Evolutionary conservation across 768 basidiomycete species (phyloP), one percentile per base, ranked within the genome.

Genomic region (Russula sp.): DNA sequence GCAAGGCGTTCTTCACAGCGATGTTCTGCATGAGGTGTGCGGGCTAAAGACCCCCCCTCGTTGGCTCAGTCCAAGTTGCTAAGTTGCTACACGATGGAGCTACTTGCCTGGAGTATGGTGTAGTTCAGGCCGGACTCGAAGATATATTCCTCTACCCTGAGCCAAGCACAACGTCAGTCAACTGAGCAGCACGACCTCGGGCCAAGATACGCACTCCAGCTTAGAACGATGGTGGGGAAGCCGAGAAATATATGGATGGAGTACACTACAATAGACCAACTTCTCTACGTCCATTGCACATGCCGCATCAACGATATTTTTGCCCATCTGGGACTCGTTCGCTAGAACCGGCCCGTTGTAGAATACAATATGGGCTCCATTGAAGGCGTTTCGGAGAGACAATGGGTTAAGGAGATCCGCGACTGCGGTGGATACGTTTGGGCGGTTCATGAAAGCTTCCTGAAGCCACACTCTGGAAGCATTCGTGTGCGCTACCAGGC

Each of bases 21-120:
- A 75, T 61, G 65, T 75, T 73, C 56, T 76, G 75, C 72, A 75
- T 75, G 60, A 73, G 68, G 31, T 72, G 71, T 10, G 72, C 72
- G 14, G 75, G 75, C 71, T 75, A 63, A 11, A 57, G 11, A 44
- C 14, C 27, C 8, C 54, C n/a, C 4, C 44, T 20, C 10, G 44
- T 58, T n/a, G 40, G 45, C 18, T 34, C n/a, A 44, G 20, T 8
- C 14, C 42, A 6, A 20, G 14, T 10, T 34, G 27, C 10, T 13
- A 27, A 20, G 14, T 10, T 34, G 27, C 10, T 13, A 27, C 39
- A 42, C 4, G 5, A 39, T 13, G 16, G 27, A 34, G 20, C 10
- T 42, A 63, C 67, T 35, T 50, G 68, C 71, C 69, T 74, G 68
- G 22, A 75, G 70, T 53, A 77, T 75, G n/a, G 76, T 76, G 64